These are phyloP conservation scores for Neurospora terricola DNA, from an alignment of 495 filamentous ascomycete genomes.

Conservation along the genomic window DNA sequence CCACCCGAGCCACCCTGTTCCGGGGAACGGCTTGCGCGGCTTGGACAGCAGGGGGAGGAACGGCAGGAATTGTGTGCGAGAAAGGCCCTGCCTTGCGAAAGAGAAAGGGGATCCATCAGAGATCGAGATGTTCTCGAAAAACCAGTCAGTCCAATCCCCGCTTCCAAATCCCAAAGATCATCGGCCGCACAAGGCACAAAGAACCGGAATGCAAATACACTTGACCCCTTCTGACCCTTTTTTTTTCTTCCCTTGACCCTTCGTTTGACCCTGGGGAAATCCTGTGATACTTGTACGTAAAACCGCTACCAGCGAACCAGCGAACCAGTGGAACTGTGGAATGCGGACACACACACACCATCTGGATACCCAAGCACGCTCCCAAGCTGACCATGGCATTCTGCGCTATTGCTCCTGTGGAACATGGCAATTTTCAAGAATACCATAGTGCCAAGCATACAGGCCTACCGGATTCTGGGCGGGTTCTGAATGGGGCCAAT, in stretches of 20 bases:
- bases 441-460: conserved; percentile 6
- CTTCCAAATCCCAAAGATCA: neutral
- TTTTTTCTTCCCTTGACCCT: neutral
- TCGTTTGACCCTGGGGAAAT: neutral
- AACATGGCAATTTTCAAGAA: conserved; percentile 19
- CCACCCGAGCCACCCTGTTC: neutral
- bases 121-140: neutral
- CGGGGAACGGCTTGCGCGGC: neutral
- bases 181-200: neutral
- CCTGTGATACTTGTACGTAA: neutral
- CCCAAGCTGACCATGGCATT: conserved; percentile 6
- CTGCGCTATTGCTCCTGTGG: conserved; percentile 1
- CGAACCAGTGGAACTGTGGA: neutral
- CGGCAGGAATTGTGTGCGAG: neutral
- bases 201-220: neutral
- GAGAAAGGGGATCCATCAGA: neutral
- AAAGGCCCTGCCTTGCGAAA: neutral
- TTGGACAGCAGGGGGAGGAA: neutral
- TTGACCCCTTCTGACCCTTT: neutral
- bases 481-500: neutral
- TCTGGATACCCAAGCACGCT: neutral
- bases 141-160: neutral
- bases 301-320: neutral
- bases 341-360: neutral
- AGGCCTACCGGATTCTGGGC: neutral